phyloP scores from a whole-genome alignment of 768 basidiomycete genomes.

The Paxillus involutus region DNA sequence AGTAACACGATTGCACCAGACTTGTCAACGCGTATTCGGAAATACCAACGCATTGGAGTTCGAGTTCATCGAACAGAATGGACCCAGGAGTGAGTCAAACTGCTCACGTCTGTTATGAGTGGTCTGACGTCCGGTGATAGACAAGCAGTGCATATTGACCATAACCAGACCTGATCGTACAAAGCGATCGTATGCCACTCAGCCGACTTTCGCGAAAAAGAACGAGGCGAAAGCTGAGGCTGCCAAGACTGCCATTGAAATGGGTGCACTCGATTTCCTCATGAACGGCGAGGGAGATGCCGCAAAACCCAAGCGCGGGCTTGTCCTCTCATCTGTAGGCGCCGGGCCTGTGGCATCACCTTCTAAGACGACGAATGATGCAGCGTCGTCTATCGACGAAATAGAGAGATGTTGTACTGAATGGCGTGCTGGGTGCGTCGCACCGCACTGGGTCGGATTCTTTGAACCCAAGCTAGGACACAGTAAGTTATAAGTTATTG shows the following conservation, averaged over 20 bases:
- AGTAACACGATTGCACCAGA: slow-evolving; percentile 40
- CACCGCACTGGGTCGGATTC: slow-evolving; percentile 54
- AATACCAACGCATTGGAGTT: slow-evolving; percentile 41
- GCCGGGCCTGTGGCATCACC: background rate
- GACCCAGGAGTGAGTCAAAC: slow-evolving; percentile 33
- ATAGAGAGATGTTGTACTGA: slow-evolving; percentile 55
- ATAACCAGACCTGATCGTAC: slow-evolving; percentile 55
- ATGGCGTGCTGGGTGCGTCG: slow-evolving; percentile 53
- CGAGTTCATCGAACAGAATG: slow-evolving; percentile 45
- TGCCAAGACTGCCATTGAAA: slow-evolving; percentile 53
- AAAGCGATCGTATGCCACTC: slow-evolving; percentile 53
- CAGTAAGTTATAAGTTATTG: slow-evolving; percentile 33
- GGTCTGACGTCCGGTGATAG: slow-evolving; percentile 30
- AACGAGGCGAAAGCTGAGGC: slow-evolving; percentile 55
- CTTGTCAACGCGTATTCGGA: slow-evolving; percentile 44
- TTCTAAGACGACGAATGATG: background rate
- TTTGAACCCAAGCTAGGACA: slow-evolving; percentile 43
- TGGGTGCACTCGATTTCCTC: slow-evolving; percentile 64
- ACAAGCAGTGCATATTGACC: slow-evolving; percentile 60
- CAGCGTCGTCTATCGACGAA: slow-evolving; percentile 29
- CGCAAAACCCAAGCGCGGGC: slow-evolving; percentile 34
- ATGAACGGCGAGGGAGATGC: slow-evolving; percentile 40
- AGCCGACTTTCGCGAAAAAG: slow-evolving; percentile 42
- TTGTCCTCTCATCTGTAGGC: slow-evolving; percentile 23
- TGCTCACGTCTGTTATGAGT: too few species aligned